Base-by-base conservation (phyloP, 176 grass and related monocot genomes). In the Musa troglodytarum region DNA sequence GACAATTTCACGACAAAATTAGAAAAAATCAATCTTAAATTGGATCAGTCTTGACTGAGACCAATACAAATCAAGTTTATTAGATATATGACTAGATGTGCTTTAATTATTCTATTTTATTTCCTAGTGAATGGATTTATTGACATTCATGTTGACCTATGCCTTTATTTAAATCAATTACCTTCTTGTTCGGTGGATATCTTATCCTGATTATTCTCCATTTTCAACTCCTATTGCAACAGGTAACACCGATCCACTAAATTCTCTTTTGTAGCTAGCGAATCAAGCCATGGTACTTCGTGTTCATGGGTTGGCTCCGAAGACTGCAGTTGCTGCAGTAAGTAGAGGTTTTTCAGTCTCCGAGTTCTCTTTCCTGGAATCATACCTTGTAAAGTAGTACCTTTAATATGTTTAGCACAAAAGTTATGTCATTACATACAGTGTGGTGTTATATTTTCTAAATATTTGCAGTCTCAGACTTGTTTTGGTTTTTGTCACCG, bases 321-420 rank as follows among this genome's bases (percentile, higher is more conserved):
- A 93, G 70, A 98, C 95, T 61, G 93, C 95, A 69, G 86, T 98
- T 83, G 95, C 90, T 25, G 86, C 86, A 76, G 95, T 98, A 91
- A 83, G 90, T 58, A 15, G 53, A 78, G 7, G 72, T 23, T 34
- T 81, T 55, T 53, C 11, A 52, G 55, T 65, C 57, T 11, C 51
- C 69, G 22, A 53, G 49, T 52, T 61, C 17, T 34, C 43, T 43
- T 43, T 62, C 54, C 28, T 62, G 13, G 11, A 29, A 34, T 15
- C 11, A 15, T 69, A n/a, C n/a, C 55, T 14, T 17, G 17, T n/a
- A 16, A 17, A 6, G 57, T 8, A 61, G 11, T 14, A 61, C 17
- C 17, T 61, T 61, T 6, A 61, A 20, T 8, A 61, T 34, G 57
- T 61, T 61, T 61, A n/a, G 5, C n/a, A n/a, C 57, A 6, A 17